Evolutionary conservation across 441 rosid species (phyloP).

Genomic region (Bocquillonia castaneifolia): DNA sequence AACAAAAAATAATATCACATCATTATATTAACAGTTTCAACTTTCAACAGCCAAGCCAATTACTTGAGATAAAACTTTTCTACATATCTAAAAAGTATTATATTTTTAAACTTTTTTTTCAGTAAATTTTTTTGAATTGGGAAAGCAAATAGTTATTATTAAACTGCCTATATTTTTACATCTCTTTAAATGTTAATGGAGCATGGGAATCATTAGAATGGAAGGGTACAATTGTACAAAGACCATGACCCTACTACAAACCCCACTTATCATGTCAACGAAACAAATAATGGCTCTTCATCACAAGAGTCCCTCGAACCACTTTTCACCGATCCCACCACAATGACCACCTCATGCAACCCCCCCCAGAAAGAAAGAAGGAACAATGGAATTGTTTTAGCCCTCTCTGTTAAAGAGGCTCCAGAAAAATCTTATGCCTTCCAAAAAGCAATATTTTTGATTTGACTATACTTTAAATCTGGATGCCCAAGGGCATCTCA

Average conservation of each 20-base stretch:
- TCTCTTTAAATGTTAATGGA: neutral
- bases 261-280: conserved; percentile 23
- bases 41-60: too few relatives aligned
- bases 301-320: conserved; percentile 24
- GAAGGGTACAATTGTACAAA: neutral
- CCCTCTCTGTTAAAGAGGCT: conserved; percentile 1
- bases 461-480: conserved; percentile 17
- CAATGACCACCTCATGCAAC: conserved; percentile 1
- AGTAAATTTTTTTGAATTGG: too few relatives aligned
- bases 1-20: too few relatives aligned
- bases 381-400: neutral
- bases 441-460: conserved; percentile 15
- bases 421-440: conserved; percentile 6
- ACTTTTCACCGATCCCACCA: conserved; percentile 35
- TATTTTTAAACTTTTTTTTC: too few relatives aligned
- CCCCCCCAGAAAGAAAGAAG: neutral
- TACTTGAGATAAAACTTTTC: too few relatives aligned
- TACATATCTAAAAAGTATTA: too few relatives aligned
- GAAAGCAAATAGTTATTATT: too few relatives aligned
- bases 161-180: too few relatives aligned
- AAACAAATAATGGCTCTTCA: conserved; percentile 26
- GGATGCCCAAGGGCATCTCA: neutral
- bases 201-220: neutral
- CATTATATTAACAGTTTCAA: too few relatives aligned
- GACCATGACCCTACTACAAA: conserved; percentile 21